phyloP scores from a whole-genome alignment of 768 basidiomycete species.

The Hirschioporus abietinus region DNA sequence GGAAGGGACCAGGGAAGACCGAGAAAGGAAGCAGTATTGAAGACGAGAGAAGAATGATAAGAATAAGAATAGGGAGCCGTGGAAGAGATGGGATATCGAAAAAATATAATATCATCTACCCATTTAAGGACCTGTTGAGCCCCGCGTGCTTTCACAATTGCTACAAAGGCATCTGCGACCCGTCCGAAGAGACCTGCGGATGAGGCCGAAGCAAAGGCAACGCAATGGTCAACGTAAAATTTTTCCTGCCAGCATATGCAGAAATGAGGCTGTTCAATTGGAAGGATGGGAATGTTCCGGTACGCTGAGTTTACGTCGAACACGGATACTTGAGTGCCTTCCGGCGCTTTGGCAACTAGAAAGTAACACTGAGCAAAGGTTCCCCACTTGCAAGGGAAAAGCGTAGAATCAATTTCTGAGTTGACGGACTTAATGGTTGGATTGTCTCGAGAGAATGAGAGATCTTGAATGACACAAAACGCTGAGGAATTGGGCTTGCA shows the following conservation, averaged over 20 bases:
- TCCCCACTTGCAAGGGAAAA: slow-evolving; percentile 39
- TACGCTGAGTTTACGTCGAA: slow-evolving; percentile 37
- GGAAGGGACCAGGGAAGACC: slow-evolving; percentile 2
- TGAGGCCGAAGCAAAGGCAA: slow-evolving; percentile 21
- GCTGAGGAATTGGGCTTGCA: slow-evolving; percentile 19
- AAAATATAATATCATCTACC: slow-evolving; percentile 33
- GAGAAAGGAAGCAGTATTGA: background rate
- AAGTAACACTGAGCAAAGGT: slow-evolving; percentile 30
- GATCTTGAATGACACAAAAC: slow-evolving; percentile 22
- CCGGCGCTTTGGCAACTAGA: slow-evolving; percentile 29
- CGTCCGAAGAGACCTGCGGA: slow-evolving; percentile 27
- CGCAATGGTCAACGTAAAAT: slow-evolving; percentile 12
- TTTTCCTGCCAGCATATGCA: background rate
- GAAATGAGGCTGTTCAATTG: slow-evolving; percentile 3
- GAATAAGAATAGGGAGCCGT: background rate
- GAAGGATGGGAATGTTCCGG: slow-evolving; percentile 15
- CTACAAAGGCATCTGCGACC: slow-evolving; percentile 26
- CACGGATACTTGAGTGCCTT: slow-evolving; percentile 29
- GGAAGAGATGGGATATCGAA: slow-evolving; percentile 15
- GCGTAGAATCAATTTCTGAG: slow-evolving; percentile 23
- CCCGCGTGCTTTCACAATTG: slow-evolving; percentile 15
- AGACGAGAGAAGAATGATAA: background rate
- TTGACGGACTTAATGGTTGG: slow-evolving; percentile 22
- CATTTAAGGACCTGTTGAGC: slow-evolving; percentile 26
- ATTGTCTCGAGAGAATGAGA: slow-evolving; percentile 17